A percentile compares a stretch with the other conserved stretches of the same genome.
Conservation (phyloP, 306 rosid species). For the Pueraria montana region DNA sequence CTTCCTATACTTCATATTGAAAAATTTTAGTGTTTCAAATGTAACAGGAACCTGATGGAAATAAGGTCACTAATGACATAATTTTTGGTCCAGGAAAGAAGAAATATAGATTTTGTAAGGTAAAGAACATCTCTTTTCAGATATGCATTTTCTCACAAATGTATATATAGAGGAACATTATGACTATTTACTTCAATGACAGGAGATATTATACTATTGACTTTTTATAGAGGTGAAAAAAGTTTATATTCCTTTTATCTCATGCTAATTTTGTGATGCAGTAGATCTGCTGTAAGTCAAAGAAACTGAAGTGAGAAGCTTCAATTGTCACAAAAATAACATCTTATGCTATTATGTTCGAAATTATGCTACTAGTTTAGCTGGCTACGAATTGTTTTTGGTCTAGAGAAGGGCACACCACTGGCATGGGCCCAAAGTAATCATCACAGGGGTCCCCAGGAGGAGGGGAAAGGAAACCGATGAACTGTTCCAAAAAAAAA, state of each 20-base stretch:
- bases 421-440: background rate
- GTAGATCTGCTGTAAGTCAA: background rate
- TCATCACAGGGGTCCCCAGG: background rate
- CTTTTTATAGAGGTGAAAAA: background rate
- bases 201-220: background rate
- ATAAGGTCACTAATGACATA: conserved; percentile 72
- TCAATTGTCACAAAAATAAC: background rate
- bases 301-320: background rate
- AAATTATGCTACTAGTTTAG: background rate
- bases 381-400: background rate
- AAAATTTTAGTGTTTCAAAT: conserved; percentile 29
- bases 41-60: conserved; percentile 78
- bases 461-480: background rate
- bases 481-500: background rate
- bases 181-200: conserved; percentile 1
- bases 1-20: conserved; percentile 34
- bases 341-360: background rate
- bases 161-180: background rate
- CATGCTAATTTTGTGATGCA: conserved; percentile 13
- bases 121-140: conserved; percentile 43
- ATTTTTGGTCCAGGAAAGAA: conserved; percentile 74
- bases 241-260: background rate
- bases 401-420: background rate
- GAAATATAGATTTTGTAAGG: conserved; percentile 82
- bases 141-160: conserved; percentile 13